Evolutionary conservation across 345 rosid species (phyloP), one percentile per base, ranked within the genome.

Genomic region (Salix viminalis): DNA sequence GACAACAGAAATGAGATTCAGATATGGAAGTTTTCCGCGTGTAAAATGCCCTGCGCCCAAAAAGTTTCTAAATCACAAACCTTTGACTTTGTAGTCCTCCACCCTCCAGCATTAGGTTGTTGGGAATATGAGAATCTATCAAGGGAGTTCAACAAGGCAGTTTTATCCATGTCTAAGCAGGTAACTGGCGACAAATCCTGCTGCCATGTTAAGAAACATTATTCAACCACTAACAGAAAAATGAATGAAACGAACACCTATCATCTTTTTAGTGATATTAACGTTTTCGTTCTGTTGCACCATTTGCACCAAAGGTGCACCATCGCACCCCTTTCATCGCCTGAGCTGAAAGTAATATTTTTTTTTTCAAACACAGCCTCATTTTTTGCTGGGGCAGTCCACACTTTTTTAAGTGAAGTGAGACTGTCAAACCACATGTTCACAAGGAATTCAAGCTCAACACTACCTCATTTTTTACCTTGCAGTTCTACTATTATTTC

Each of bases 51-150:
- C 8, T 19, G 4, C 13, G 1, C 68, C 69, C 10, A 60, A 69
- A 69, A 70, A 42, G 36, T 24, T 67, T 34, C 21, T 34, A 65
- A 58, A 60, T 71, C 65, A 67, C 77, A 75, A 18, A 91, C 94
- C 93, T 96, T 91, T 64, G 97, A 78, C 86, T 84, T 89, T 36
- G 98, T 93, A 44, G 89, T 86, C 73, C 99, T 92, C 97, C 98
- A 93, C 64, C 97, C 98, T 48, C 89, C 90, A 30, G 84, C 73
- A 37, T 67, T 80, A 71, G 79, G 69, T 65, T 78, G 81, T 6
- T 91, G 89, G 28, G 90, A 83, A 76, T 83, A 93, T 30, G 96
- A 70, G 83, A 91, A 93, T 67, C 73, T 84, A 11, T 86, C 91
- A 62, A 90, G 85, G 85, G 89, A 76, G 77, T 82, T 85, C 5